These are phyloP conservation scores for Lentinula edodes DNA, from an alignment of 768 basidiomycete species.

Conservation along the genomic window DNA sequence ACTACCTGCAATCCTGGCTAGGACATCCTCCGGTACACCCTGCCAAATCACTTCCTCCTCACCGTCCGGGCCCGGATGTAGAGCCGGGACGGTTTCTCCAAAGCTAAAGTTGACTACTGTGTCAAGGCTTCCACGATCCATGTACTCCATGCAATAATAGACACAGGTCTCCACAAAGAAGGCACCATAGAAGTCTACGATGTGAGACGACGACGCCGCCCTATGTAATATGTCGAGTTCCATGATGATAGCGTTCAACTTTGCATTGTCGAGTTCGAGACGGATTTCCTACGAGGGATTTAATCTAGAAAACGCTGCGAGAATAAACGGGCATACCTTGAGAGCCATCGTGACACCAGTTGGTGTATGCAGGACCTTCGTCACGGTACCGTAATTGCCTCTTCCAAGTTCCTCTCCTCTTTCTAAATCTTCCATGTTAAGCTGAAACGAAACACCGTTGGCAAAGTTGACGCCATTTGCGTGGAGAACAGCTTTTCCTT, in stretches of 20 bases:
- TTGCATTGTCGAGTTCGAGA: slow-evolving; percentile 88
- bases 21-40: slow-evolving; percentile 73
- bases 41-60: slow-evolving; percentile 15
- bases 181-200: slow-evolving; percentile 98
- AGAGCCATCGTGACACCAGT: slow-evolving; percentile 97
- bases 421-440: slow-evolving; percentile 92
- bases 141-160: slow-evolving; percentile 99
- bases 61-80: slow-evolving; percentile 7
- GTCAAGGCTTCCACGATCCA: slow-evolving; percentile 98
- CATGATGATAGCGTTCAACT: slow-evolving; percentile 95
- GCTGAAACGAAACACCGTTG: slow-evolving; percentile 83
- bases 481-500: slow-evolving; percentile 88
- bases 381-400: slow-evolving; percentile 97
- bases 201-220: slow-evolving; percentile 67
- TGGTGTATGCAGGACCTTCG: slow-evolving; percentile 90
- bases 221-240: slow-evolving; percentile 98
- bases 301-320: not conserved
- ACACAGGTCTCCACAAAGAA: slow-evolving; percentile 99
- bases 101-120: slow-evolving; percentile 47
- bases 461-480: slow-evolving; percentile 82
- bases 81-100: slow-evolving; percentile 8
- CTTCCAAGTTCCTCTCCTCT: slow-evolving; percentile 91
- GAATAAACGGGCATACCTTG: slow-evolving; percentile 63
- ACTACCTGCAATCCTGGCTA: slow-evolving; percentile 72
- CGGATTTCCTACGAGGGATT: slow-evolving; percentile 78